phyloP scores from a whole-genome alignment of 495 filamentous ascomycete genomes.

The Penicillium alfredii region DNA sequence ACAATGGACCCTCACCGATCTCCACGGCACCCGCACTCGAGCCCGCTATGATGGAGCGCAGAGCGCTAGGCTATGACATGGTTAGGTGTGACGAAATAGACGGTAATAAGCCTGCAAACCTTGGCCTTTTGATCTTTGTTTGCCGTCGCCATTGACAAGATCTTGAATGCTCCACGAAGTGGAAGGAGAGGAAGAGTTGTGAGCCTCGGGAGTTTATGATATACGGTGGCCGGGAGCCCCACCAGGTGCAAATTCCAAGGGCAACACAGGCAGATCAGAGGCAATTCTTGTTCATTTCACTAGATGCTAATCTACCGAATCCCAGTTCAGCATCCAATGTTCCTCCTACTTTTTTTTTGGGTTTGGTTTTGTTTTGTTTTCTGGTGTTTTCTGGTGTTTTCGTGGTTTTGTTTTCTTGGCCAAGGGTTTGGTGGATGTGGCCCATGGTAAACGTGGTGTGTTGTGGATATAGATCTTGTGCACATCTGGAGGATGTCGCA shows the following conservation, averaged over 20 bases:
- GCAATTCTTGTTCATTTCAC: constrained; percentile 29
- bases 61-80: constrained; percentile 58
- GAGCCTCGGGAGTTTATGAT: constrained; percentile 10
- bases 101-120: constrained; percentile 21
- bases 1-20: constrained; percentile 56
- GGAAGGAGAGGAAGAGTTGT: constrained; percentile 9
- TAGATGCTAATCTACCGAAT: constrained; percentile 18
- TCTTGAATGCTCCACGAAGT: constrained; percentile 4
- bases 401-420: constrained; percentile 8
- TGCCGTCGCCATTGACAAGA: constrained; percentile 33
- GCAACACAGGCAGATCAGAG: constrained; percentile 10
- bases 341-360: constrained; percentile 25
- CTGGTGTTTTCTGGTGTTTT: constrained; percentile 3
- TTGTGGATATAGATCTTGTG: no score
- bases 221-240: constrained; percentile 19
- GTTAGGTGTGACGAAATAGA: constrained; percentile 10
- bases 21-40: constrained; percentile 89
- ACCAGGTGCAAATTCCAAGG: not conserved
- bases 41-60: constrained; percentile 84
- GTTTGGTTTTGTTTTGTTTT: constrained; percentile 14
- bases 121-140: constrained; percentile 40
- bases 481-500: no score
- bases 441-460: no score
- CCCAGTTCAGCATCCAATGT: constrained; percentile 20
- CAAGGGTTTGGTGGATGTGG: not conserved